Base-by-base conservation (phyloP, 371 early-diverging fungal species). In the Mucor plumbeus region DNA sequence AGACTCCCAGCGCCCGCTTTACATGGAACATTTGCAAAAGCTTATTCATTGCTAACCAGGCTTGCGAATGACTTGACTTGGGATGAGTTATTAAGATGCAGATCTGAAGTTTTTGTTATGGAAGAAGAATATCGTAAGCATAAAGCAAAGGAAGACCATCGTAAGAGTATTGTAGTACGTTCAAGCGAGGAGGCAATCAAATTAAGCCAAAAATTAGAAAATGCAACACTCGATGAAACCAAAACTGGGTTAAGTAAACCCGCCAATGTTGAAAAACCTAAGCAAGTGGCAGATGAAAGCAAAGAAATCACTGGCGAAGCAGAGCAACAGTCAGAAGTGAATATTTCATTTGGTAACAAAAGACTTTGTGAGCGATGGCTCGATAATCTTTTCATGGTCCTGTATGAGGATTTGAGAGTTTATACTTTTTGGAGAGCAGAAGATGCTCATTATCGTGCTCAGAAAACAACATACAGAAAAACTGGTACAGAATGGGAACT, bases 291-390 rank as follows among this genome's bases (percentile, higher is more conserved):
- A 44, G 43, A 41, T 7, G 21, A 26, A 11, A 33, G 43, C 26
- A 26, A 26, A 26, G 26, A 26, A 26, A 3, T 3, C 26, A 26
- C 26, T 17, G 58, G 38, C 41, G 61, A 60, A n/a, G 11, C 17
- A 34, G 47, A 60, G 31, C 43, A 31, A 13, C 33, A 44, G 3
- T 15, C 41, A 33, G 60, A 60, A 34, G 63, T 63, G 21, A 54
- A 21, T 15, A 40, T 63, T n/a, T 63, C 55, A 19, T 63, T 94
- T 75, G 88, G 91, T 58, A 92, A 92, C 82, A 97, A 98, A 85
- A 86, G 98, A n/a, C 87, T 98, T 34, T 98, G 98, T 70, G 98
- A 98, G 72, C 93, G 96, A 69, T 98, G 98, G 98, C 84, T 98
- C 67, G 98, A 98, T 75, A 95, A 96, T 75, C 81, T 96, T 50